phyloP scores from a whole-genome alignment of 140 eudicot genomes.

The Bidens hawaiensis region DNA sequence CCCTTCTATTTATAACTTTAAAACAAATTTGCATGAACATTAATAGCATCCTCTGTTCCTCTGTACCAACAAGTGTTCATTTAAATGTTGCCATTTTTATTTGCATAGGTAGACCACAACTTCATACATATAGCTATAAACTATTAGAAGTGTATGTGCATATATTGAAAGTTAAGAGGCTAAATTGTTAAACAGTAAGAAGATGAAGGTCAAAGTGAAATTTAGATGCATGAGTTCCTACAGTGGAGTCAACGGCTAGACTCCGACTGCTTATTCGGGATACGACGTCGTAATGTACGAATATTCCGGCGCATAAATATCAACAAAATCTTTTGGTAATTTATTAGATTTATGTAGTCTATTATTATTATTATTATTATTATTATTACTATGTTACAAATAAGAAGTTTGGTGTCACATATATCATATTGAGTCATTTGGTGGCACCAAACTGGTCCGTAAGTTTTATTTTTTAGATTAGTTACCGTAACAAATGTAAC shows the following conservation, averaged over 20 bases:
- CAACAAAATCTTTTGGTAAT: background rate
- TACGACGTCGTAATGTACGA: background rate
- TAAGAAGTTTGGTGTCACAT: no score
- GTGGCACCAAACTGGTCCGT: no score
- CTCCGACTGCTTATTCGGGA: background rate
- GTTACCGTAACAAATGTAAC: no score
- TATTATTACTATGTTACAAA: no score
- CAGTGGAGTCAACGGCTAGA: background rate
- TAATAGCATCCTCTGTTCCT: constrained; percentile 2
- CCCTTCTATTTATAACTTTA: background rate
- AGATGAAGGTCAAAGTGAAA: background rate
- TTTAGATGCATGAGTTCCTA: background rate
- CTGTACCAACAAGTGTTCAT: background rate
- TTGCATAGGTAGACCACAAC: background rate
- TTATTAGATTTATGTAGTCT: background rate
- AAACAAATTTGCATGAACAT: background rate
- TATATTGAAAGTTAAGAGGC: background rate
- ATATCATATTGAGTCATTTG: no score
- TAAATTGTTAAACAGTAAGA: background rate
- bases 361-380: background rate
- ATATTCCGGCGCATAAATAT: constrained; percentile 1
- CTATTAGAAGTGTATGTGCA: background rate
- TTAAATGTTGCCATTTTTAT: background rate
- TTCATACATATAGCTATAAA: background rate
- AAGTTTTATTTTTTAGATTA: no score